Conservation (phyloP, 2,329 filamentous ascomycete species). For the Mycosphaerelloides madeirae region DNA sequence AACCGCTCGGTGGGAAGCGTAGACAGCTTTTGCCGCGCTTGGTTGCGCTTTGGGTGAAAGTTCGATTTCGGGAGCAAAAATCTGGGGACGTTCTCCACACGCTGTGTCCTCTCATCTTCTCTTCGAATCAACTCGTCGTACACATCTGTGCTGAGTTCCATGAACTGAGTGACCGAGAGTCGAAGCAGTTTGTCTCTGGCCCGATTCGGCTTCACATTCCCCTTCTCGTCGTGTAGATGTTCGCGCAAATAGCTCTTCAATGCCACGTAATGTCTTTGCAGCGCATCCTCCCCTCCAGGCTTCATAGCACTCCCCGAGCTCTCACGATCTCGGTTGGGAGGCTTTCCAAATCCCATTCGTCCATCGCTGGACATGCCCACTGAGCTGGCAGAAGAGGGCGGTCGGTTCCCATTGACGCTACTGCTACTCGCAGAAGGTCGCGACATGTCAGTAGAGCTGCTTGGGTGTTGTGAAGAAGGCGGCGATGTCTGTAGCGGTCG, state of each 20-base stretch:
- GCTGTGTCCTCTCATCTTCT: constrained; percentile 57
- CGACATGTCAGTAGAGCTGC: constrained; percentile 35
- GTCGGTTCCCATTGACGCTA: constrained; percentile 38
- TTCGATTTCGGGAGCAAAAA: constrained; percentile 79
- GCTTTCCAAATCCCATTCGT: constrained; percentile 39
- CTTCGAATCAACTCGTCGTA: constrained; percentile 90
- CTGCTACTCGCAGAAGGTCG: constrained; percentile 52
- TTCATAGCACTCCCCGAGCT: constrained; percentile 53
- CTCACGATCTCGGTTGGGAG: constrained; percentile 23
- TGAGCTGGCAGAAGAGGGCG: constrained; percentile 82
- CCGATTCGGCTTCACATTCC: constrained; percentile 72
- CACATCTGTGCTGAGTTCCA: constrained; percentile 95
- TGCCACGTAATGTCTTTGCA: constrained; percentile 76
- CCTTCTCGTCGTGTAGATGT: constrained; percentile 68
- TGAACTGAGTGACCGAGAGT: constrained; percentile 87
- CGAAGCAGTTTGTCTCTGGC: constrained; percentile 91
- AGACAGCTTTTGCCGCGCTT: constrained; percentile 91
- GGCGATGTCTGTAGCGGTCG: constrained; percentile 27
- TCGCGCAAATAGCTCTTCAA: constrained; percentile 70
- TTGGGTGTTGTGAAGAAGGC: constrained; percentile 37
- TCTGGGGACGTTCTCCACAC: constrained; percentile 54
- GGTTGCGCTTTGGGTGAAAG: constrained; percentile 96
- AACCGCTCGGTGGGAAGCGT: constrained; percentile 84
- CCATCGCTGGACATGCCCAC: constrained; percentile 81
- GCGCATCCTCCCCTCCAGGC: constrained; percentile 56